phyloP scores from a whole-genome alignment of 78 protist genomes.

The Dictyostelium citrinum region DNA sequence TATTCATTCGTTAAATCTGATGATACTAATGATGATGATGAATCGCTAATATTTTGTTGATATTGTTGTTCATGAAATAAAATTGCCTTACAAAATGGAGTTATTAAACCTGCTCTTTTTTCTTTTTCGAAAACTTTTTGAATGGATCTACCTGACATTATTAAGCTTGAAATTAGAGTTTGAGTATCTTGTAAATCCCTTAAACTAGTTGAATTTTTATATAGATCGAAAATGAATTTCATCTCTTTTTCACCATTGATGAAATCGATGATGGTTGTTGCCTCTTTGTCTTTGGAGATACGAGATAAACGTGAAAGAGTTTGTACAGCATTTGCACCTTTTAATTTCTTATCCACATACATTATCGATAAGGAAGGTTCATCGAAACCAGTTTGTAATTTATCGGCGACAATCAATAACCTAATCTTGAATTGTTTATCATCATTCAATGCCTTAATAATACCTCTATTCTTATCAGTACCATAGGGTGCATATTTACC shows the following conservation, averaged over 20 bases:
- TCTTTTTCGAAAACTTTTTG: background rate
- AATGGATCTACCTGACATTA: background rate
- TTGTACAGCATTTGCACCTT: constrained; percentile 70
- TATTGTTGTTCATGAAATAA: background rate
- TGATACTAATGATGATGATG: background rate
- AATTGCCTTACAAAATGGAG: constrained; percentile 7
- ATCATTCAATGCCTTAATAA: constrained; percentile 26
- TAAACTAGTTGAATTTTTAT: constrained; percentile 27
- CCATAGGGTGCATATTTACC: constrained; percentile 66
- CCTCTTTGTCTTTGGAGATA: constrained; percentile 25
- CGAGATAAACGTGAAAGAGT: constrained; percentile 66
- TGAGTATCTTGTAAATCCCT: constrained; percentile 25
- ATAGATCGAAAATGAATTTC: background rate
- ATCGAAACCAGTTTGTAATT: constrained; percentile 78
- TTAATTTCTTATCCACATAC: constrained; percentile 72
- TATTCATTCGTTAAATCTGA: background rate
- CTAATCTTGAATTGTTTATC: constrained; percentile 39
- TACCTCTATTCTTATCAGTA: constrained; percentile 62
- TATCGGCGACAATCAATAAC: constrained; percentile 68
- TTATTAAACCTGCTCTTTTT: background rate
- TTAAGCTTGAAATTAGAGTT: background rate
- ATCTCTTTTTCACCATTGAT: constrained; percentile 23
- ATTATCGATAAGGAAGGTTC: constrained; percentile 67
- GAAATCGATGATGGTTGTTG: constrained; percentile 48
- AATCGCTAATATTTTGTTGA: background rate